Base-by-base conservation (phyloP, 225 moss, liverwort and hornwort genomes). In the Pseudoscleropodium purum region DNA sequence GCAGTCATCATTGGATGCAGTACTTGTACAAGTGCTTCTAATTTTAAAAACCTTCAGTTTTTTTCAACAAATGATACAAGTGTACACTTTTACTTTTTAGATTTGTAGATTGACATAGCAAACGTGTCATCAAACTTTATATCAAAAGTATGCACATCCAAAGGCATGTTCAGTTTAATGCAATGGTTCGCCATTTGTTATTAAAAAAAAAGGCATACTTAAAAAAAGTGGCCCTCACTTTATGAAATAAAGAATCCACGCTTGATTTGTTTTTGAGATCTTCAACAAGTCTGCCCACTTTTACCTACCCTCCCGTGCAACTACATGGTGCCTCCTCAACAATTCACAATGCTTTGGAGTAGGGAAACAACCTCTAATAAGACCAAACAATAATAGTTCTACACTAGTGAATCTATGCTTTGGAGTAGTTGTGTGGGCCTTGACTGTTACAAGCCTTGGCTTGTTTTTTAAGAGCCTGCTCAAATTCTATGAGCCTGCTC, bases 381-480 rank as follows among this genome's bases (percentile, higher is more conserved):
- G 13, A 13, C 13, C 13, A 34, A 21, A 18, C 10, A 51, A 11
- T 20, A 7, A 33, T 49, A 20, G 23, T 59, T 0, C 8, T 56
- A 56, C 19, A 0, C 0, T 0, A 2, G n/a, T n/a, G n/a, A 7
- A 18, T 75, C 12, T 51, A 19, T 0, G 2, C 11, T 31, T 0
- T 33, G 0, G 7, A 49, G 20, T 49, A 2, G 33, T 20, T 49
- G 12, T 0, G 0, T 2, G 0, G 10, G 0, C 10, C 5, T 17
- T 27, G 43, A 17, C 1, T 27, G 3, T 43, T 43, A 15, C 0
- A 1, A 4, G 15, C 3, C 27, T 16, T 43, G 0, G 4, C 9
- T 73, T 43, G n/a, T 27, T 73, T 43, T 15, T 25, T 5, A 6
- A 3, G 73, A 27, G 9, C 3, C 2, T 1, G 0, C 18, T 56